Percentiles rank a stretch among this genome's conserved stretches.
Evolutionary conservation across 805 yeast species (phyloP).

Genomic region (Sporopachydermia quercuum): DNA sequence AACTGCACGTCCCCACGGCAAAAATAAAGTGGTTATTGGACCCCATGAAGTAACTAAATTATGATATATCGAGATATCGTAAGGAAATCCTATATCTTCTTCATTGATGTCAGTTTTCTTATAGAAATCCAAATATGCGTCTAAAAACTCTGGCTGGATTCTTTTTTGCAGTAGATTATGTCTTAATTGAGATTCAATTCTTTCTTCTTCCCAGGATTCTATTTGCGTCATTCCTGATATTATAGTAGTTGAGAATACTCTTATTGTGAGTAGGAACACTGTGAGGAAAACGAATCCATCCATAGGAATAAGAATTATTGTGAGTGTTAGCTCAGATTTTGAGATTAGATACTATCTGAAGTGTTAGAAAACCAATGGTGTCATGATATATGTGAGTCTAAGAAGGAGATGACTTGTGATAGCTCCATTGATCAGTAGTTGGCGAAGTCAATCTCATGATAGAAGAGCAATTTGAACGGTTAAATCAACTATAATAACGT

Average conservation of each 20-base stretch:
- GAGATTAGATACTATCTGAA: constrained; percentile 30
- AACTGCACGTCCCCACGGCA: constrained; percentile 54
- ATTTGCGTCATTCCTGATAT: constrained; percentile 72
- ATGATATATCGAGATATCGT: constrained; percentile 47
- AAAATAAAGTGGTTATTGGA: constrained; percentile 45
- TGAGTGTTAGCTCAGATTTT: constrained; percentile 36
- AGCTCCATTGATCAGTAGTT: too few relatives aligned
- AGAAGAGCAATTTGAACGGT: too few relatives aligned
- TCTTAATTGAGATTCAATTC: constrained; percentile 53
- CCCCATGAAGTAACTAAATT: constrained; percentile 48
- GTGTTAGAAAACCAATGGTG: background rate
- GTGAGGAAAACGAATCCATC: constrained; percentile 46
- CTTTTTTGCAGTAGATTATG: constrained; percentile 9
- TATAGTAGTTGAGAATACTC: constrained; percentile 43
- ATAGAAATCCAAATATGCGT: background rate
- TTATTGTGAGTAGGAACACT: constrained; percentile 38
- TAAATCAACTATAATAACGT: background rate
- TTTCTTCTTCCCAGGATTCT: constrained; percentile 84
- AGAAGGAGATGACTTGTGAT: too few relatives aligned
- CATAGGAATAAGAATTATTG: constrained; percentile 38
- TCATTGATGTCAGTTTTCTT: background rate
- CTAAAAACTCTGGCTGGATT: background rate
- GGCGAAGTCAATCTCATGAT: too few relatives aligned
- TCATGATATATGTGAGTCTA: too few relatives aligned
- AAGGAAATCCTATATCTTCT: constrained; percentile 72